Conservation (phyloP, 176 grass and related monocot genomes). For the Cenchrus americanus region DNA sequence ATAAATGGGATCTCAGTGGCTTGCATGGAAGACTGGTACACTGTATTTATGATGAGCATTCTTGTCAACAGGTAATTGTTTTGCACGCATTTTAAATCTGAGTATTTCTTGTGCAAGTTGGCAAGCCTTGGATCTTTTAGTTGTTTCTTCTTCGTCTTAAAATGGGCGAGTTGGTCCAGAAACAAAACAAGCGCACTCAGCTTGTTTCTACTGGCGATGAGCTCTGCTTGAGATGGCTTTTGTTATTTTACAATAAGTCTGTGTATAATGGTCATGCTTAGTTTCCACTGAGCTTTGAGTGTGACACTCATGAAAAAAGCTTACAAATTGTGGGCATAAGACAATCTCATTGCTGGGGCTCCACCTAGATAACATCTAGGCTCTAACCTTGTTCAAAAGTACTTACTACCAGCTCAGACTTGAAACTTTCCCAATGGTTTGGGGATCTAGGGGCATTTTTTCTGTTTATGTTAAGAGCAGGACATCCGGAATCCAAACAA, state of each 20-base stretch:
- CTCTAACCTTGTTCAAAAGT: background rate
- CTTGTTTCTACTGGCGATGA: background rate
- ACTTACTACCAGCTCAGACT: background rate
- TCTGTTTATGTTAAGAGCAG: background rate
- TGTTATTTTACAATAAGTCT: background rate
- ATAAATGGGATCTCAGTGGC: conserved; percentile 33
- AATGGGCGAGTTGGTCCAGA: background rate
- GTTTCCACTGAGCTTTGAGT: conserved; percentile 24
- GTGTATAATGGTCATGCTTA: background rate
- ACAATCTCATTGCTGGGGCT: background rate
- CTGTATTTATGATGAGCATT: conserved; percentile 35
- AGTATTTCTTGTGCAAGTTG: conserved; percentile 35
- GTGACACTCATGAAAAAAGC: background rate
- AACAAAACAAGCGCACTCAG: background rate
- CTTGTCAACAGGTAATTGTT: conserved; percentile 35
- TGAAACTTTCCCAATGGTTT: background rate
- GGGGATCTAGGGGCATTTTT: background rate
- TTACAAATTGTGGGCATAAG: background rate
- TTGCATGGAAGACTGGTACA: conserved; percentile 35
- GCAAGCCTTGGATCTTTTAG: background rate
- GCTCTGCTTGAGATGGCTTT: background rate
- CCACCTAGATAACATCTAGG: background rate
- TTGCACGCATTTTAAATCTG: conserved; percentile 36
- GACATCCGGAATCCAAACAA: too few species aligned
- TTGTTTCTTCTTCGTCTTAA: background rate